A percentile compares a stretch with the other conserved stretches of the same genome.
Conservation (phyloP, 2,329 filamentous ascomycete species). For the Fusarium sp. region DNA sequence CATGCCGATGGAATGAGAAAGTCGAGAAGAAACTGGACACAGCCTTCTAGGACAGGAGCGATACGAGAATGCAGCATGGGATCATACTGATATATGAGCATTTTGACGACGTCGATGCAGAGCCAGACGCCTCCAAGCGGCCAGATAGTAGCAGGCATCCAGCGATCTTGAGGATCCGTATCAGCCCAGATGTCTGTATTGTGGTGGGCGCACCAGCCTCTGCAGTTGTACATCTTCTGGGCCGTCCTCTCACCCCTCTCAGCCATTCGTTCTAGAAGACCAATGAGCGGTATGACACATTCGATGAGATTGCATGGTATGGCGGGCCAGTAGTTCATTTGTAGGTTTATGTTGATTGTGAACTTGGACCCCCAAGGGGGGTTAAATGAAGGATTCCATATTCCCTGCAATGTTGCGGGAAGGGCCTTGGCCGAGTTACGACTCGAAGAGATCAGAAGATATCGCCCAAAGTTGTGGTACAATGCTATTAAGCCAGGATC, state of each 20-base stretch:
- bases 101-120: conserved; percentile 39
- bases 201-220: conserved; percentile 52
- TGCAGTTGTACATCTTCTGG: conserved; percentile 51
- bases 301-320: conserved; percentile 50
- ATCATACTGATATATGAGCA: conserved; percentile 39
- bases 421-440: conserved; percentile 39
- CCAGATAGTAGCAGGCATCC: conserved; percentile 45
- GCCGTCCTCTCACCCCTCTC: conserved; percentile 48
- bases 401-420: conserved; percentile 50
- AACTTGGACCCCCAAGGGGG: conserved; percentile 60
- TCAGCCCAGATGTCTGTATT: conserved; percentile 55
- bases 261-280: conserved; percentile 38
- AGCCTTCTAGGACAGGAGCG: conserved; percentile 49
- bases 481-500: conserved; percentile 46
- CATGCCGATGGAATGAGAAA: conserved; percentile 48
- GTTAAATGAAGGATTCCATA: conserved; percentile 49
- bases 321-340: conserved; percentile 65
- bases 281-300: conserved; percentile 55
- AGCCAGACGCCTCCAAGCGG: conserved; percentile 42
- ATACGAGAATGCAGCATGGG: conserved; percentile 28
- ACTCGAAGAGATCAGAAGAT: conserved; percentile 46
- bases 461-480: conserved; percentile 49
- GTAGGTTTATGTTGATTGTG: conserved; percentile 63
- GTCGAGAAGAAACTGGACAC: conserved; percentile 52
- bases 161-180: conserved; percentile 50